Conservation (phyloP, 129 eudicot genomes). For the Sambucus nigra region DNA sequence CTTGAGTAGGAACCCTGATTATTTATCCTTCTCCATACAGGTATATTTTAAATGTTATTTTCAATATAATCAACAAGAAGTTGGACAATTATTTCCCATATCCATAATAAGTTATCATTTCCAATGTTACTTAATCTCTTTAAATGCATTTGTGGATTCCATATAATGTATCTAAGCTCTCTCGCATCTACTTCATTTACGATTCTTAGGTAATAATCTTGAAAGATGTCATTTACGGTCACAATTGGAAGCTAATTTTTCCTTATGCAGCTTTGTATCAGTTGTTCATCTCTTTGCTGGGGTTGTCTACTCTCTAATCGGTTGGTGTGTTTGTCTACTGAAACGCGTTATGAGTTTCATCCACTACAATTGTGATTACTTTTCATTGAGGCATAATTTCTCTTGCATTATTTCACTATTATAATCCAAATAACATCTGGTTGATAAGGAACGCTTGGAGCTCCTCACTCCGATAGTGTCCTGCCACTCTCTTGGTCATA, state of each 20-base stretch:
- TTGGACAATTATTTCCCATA: conserved; percentile 57
- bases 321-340: conserved; percentile 53
- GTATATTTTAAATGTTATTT: conserved; percentile 53
- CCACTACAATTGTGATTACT: background rate
- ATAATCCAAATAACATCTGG: too few species aligned
- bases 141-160: background rate
- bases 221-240: background rate
- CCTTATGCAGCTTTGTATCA: conserved; percentile 43
- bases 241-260: background rate
- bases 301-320: conserved; percentile 40
- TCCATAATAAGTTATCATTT: conserved; percentile 43
- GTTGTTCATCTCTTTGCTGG: conserved; percentile 61
- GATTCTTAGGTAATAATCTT: background rate
- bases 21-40: conserved; percentile 9
- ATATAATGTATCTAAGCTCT: background rate
- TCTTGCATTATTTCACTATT: conserved; percentile 6
- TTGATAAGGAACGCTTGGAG: too few species aligned
- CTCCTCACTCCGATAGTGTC: conserved; percentile 49
- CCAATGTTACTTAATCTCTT: background rate
- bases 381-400: background rate
- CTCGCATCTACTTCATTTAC: background rate
- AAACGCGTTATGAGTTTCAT: conserved; percentile 48
- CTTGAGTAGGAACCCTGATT: too few species aligned
- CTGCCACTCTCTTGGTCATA: conserved; percentile 59
- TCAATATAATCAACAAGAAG: conserved; percentile 58